Evolutionary conservation across 2,329 filamentous ascomycete species (phyloP), one percentile per base, ranked within the genome.

Genomic region (Penicillium sp.): DNA sequence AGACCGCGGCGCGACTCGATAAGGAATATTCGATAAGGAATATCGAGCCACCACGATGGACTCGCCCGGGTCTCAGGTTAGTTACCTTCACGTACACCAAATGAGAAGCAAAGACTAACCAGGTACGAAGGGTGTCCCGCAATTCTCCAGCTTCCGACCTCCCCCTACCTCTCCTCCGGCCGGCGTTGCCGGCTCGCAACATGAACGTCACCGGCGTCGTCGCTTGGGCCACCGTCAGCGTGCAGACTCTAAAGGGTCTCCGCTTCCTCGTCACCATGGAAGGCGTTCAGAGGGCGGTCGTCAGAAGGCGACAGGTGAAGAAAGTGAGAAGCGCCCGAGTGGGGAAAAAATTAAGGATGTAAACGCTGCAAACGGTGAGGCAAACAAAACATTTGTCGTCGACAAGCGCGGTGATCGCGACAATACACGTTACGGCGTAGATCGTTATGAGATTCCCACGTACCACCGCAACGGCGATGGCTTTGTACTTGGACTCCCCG

Each of bases 371-470:
- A 44, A 48, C 15, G 32, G 13, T 24, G 31, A 22, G 17, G 3
- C 37, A 28, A 34, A 15, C 2, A 29, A 28, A 34, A 45, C 29
- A 12, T 90, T 80, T 64, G 60, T 80, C 39, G 61, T 87, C 45
- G 91, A 97, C 67, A 80, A 74, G 37, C 82, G 81, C 61, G 90
- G 91, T 0, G 91, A 97, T 61, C 73, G 77, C 4, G 77, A 88
- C 42, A 88, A 93, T 56, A 67, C 85, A 39, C 77, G 78, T 24
- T 96, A 90, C 64, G 87, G 87, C 2, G 78, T 80, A 26, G 76
- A 95, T 64, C 80, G 80, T 32, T 86, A 85, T 56, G 79, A 77
- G 47, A 71, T 94, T 10, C 88, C 89, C 0, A 61, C 69, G 2
- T 96, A 94, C 63, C 77, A 77, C 53, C 82, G 88, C 6, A 72